These are phyloP conservation scores for Amanita pseudoporphyria DNA, from an alignment of 768 basidiomycete genomes.

Conservation along the genomic window DNA sequence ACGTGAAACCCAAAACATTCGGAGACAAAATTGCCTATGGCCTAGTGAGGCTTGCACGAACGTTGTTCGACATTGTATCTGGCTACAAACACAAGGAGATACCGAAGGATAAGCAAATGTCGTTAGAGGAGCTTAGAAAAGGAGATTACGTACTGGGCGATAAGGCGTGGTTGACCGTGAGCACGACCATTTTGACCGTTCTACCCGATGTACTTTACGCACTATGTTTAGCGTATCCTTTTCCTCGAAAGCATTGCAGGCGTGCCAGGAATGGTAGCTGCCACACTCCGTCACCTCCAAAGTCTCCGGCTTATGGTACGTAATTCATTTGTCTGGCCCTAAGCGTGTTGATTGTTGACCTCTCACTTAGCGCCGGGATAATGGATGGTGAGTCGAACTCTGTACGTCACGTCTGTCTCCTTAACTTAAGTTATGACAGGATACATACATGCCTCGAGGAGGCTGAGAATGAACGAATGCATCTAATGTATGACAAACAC, in stretches of 20 bases:
- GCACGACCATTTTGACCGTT: constrained; percentile 13
- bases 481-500: constrained; percentile 55
- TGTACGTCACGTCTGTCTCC: neutral
- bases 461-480: constrained; percentile 97
- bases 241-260: constrained; percentile 86
- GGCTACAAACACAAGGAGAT: constrained; percentile 73
- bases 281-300: constrained; percentile 76
- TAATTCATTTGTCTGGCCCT: constrained; percentile 1
- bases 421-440: constrained; percentile 47
- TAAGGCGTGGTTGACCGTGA: constrained; percentile 65
- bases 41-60: constrained; percentile 51
- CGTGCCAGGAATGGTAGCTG: constrained; percentile 95
- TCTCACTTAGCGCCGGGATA: constrained; percentile 34
- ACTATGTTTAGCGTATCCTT: constrained; percentile 32
- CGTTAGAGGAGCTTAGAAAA: constrained; percentile 62
- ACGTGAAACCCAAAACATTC: constrained; percentile 50
- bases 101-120: constrained; percentile 52
- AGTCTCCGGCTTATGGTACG: constrained; percentile 83
- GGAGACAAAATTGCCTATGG: constrained; percentile 65
- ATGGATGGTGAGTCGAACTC: constrained; percentile 33
- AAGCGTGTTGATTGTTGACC: constrained; percentile 2
- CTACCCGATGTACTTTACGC: neutral
- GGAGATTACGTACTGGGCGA: constrained; percentile 68
- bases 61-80: constrained; percentile 75
- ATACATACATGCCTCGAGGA: constrained; percentile 91